Evolutionary conservation across 495 filamentous ascomycete genomes (phyloP).

Genomic region (Penicillium paradoxum): DNA sequence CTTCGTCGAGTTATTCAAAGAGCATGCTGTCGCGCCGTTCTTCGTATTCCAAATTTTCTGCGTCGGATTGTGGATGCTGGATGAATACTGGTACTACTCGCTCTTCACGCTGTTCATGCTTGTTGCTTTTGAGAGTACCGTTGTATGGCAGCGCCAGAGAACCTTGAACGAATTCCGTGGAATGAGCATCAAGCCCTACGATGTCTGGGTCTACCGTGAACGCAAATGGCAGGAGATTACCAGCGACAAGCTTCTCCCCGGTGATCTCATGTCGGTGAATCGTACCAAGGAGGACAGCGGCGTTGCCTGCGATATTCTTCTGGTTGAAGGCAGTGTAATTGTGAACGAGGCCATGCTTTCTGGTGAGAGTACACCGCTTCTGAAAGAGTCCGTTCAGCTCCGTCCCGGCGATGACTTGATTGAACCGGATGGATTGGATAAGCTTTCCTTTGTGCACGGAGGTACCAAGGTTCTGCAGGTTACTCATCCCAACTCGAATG

Average conservation of each 20-base stretch:
- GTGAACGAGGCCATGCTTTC: constrained; percentile 99
- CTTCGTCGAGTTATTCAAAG: constrained; percentile 93
- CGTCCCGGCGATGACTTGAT: constrained; percentile 78
- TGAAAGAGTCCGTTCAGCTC: constrained; percentile 95
- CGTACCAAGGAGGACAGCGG: constrained; percentile 96
- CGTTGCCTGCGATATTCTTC: constrained; percentile 93
- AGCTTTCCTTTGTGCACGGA: constrained; percentile 92
- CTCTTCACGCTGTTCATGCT: constrained; percentile 98
- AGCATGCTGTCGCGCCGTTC: constrained; percentile 97
- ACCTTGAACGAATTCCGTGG: constrained; percentile 96
- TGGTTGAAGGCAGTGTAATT: constrained; percentile 92
- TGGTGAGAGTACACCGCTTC: constrained; percentile 90
- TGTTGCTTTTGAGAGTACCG: constrained; percentile 94
- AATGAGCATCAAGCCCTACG: constrained; percentile 99
- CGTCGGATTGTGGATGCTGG: constrained; percentile 96
- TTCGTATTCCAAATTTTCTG: constrained; percentile 99
- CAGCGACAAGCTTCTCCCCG: constrained; percentile 91
- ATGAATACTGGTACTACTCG: constrained; percentile 99
- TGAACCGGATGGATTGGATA: constrained; percentile 89
- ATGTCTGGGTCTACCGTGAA: constrained; percentile 81
- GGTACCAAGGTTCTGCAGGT: constrained; percentile 97
- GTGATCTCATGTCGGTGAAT: constrained; percentile 92
- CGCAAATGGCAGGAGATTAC: constrained; percentile 83
- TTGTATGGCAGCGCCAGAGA: constrained; percentile 97
- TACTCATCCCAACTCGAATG: constrained; percentile 69